phyloP scores from a whole-genome alignment of 768 basidiomycete genomes.

The Leucosporidium scottii region DNA sequence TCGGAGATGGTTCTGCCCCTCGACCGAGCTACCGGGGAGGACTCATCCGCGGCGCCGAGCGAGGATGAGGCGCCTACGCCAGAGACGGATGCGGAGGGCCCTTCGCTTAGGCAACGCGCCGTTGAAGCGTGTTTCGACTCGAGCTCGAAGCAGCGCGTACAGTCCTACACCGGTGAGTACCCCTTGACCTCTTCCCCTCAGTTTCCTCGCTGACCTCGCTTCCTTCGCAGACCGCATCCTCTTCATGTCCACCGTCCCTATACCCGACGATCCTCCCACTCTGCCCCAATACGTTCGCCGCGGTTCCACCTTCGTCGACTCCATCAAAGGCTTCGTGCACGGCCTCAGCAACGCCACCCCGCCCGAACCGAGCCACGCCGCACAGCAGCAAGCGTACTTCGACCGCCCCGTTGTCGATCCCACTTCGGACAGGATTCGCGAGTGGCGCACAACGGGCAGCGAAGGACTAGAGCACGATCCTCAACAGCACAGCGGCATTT shows the following conservation, averaged over 20 bases:
- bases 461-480: background rate
- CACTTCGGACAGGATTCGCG: background rate
- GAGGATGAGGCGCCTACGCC: constrained; percentile 1
- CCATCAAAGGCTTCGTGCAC: constrained; percentile 1
- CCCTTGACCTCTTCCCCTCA: background rate
- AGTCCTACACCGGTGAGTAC: constrained; percentile 27
- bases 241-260: constrained; percentile 23
- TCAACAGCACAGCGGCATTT: no score
- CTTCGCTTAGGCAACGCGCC: no score
- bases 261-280: background rate
- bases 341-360: background rate
- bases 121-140: constrained; percentile 25
- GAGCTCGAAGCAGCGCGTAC: constrained; percentile 37
- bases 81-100: no score
- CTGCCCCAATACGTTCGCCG: background rate
- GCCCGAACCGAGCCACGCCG: background rate
- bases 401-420: background rate
- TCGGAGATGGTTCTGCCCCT: background rate
- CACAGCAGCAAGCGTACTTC: background rate
- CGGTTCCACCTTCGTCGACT: constrained; percentile 10
- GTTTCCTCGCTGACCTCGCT: background rate
- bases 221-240: constrained; percentile 32
- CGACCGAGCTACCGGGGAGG: no score
- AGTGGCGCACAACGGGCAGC: background rate
- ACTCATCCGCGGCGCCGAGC: no score